phyloP scores from a whole-genome alignment of 2,329 filamentous ascomycete species.

The Fusarium sororula region DNA sequence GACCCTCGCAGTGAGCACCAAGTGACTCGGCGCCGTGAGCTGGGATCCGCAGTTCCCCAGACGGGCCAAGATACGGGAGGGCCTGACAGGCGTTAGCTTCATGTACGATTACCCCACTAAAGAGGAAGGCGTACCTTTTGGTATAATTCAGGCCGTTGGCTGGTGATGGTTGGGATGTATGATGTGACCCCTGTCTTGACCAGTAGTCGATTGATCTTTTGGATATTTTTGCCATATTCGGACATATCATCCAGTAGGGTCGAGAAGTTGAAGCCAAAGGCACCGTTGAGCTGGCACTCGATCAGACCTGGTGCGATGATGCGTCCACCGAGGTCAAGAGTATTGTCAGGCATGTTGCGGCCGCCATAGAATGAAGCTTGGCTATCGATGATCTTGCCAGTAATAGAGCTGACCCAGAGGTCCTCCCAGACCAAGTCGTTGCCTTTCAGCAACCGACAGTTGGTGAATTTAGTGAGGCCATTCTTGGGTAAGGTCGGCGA shows the following conservation, averaged over 20 bases:
- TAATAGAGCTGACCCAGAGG: constrained; percentile 86
- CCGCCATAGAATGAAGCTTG: constrained; percentile 75
- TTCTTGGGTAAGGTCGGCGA: constrained; percentile 52
- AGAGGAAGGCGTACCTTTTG: constrained; percentile 63
- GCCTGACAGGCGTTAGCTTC: constrained; percentile 54
- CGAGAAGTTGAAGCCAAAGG: constrained; percentile 93
- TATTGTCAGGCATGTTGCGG: constrained; percentile 73
- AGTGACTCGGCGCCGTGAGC: constrained; percentile 83
- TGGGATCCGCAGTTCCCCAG: constrained; percentile 66
- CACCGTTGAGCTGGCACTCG: constrained; percentile 91
- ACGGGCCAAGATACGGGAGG: constrained; percentile 80
- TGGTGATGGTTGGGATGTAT: constrained; percentile 86
- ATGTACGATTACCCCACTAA: constrained; percentile 30
- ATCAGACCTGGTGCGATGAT: constrained; percentile 89
- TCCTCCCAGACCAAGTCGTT: constrained; percentile 76
- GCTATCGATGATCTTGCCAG: constrained; percentile 82
- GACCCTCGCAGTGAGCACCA: constrained; percentile 90
- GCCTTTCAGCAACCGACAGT: constrained; percentile 80
- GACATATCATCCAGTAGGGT: constrained; percentile 74
- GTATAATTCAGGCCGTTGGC: constrained; percentile 83
- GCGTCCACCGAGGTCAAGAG: constrained; percentile 82
- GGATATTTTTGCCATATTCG: constrained; percentile 77
- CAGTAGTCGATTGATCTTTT: constrained; percentile 74
- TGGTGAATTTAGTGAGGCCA: constrained; percentile 86
- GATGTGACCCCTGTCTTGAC: constrained; percentile 86